Percentiles rank a stretch among this genome's conserved stretches.
Evolutionary conservation across 805 yeast genomes (phyloP).

Genomic region (Cyberlindnera misumaiensis): DNA sequence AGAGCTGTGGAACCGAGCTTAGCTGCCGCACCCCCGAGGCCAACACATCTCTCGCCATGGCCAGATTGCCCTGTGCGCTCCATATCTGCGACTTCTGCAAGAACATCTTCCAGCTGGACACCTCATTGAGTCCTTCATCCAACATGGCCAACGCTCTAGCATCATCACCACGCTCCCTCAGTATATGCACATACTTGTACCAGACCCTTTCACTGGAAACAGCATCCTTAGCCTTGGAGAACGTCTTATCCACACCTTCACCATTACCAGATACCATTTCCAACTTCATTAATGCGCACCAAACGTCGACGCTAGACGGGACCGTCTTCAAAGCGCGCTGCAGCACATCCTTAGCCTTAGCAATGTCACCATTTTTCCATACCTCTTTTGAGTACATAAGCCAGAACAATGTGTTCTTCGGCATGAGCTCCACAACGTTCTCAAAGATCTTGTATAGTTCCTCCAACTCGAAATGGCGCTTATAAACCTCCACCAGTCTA

Average conservation of each 20-base stretch:
- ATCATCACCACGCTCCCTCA: slow-evolving; percentile 32
- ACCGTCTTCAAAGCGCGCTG: slow-evolving; percentile 36
- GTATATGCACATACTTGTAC: slow-evolving; percentile 51
- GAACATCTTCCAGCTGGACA: slow-evolving; percentile 46
- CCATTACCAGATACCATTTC: slow-evolving; percentile 38
- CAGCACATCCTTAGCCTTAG: slow-evolving; percentile 48
- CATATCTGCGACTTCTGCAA: slow-evolving; percentile 59
- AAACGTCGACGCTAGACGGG: slow-evolving; percentile 46
- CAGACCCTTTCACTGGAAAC: slow-evolving; percentile 45
- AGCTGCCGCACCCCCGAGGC: slow-evolving; percentile 42
- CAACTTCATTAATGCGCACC: slow-evolving; percentile 69
- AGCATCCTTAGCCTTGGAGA: slow-evolving; percentile 30
- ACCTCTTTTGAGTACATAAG: slow-evolving; percentile 69
- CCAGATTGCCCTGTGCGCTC: slow-evolving; percentile 24
- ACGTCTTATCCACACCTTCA: slow-evolving; percentile 30
- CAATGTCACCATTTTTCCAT: slow-evolving; percentile 45
- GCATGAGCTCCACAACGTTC: slow-evolving; percentile 43
- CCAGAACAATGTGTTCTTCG: slow-evolving; percentile 43
- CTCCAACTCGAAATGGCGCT: slow-evolving; percentile 19
- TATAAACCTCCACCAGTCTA: slow-evolving; percentile 33
- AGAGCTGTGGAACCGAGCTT: slow-evolving; percentile 39
- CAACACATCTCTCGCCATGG: slow-evolving; percentile 41
- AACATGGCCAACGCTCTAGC: slow-evolving; percentile 35
- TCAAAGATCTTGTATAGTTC: slow-evolving; percentile 43
- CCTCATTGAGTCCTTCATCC: slow-evolving; percentile 41